Conservation (phyloP, 768 basidiomycete species). For the Rhizopogon salebrosus region DNA sequence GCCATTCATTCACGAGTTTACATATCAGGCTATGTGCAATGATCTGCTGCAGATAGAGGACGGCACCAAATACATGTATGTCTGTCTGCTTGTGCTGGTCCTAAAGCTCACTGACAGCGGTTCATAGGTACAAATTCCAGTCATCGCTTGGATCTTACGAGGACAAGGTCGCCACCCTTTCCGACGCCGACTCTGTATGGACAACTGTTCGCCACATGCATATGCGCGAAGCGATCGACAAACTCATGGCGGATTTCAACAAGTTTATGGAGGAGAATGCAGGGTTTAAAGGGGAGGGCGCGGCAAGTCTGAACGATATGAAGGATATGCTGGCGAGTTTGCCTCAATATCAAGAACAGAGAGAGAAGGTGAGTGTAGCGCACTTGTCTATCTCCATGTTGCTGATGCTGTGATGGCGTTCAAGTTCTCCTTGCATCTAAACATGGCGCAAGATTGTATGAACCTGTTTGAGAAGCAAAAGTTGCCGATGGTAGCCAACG, state of each 20-base stretch:
- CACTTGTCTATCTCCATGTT: not conserved
- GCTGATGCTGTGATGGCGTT: not conserved
- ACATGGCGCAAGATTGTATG: conserved; percentile 99
- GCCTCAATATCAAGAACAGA: conserved; percentile 91
- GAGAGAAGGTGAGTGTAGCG: conserved; percentile 68
- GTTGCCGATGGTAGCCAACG: conserved; percentile 73
- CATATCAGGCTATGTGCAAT: conserved; percentile 98
- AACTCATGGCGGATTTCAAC: conserved; percentile 93
- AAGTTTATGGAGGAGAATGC: conserved; percentile 92
- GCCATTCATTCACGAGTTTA: conserved; percentile 94
- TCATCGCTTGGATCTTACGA: conserved; percentile 82
- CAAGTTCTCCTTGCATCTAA: conserved; percentile 93
- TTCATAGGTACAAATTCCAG: conserved; percentile 85
- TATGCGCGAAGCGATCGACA: conserved; percentile 98
- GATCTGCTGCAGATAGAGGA: conserved; percentile 87
- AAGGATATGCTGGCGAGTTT: conserved; percentile 97
- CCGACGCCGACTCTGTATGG: conserved; percentile 89
- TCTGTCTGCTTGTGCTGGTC: conserved; percentile 35
- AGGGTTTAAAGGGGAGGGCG: conserved; percentile 89
- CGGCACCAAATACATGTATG: conserved; percentile 87
- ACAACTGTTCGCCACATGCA: conserved; percentile 93
- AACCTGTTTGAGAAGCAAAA: conserved; percentile 84
- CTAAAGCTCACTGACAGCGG: not conserved
- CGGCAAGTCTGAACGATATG: conserved; percentile 92
- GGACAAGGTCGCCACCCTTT: conserved; percentile 81